phyloP scores from a whole-genome alignment of 208 protist genomes.

The Acanthamoeba comandoni region DNA sequence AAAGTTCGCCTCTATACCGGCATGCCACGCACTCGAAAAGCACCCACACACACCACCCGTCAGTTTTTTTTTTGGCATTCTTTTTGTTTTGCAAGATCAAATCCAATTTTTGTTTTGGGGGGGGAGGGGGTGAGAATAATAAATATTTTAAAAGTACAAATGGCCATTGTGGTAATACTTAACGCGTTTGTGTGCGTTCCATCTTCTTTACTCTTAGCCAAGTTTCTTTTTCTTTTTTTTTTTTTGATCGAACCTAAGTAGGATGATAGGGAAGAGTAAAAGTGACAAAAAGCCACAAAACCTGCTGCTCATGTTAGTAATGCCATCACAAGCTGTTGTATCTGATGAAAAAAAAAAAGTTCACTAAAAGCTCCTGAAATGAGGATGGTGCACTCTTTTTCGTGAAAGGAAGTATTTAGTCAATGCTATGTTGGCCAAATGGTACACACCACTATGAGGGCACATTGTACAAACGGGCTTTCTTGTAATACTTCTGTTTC shows the following conservation, averaged over 20 bases:
- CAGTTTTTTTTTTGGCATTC: no score
- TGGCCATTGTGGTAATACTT: background rate
- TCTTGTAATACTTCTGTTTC: no score
- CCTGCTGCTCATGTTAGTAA: no score
- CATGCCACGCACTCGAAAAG: no score
- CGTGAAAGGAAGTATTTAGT: background rate
- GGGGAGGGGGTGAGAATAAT: background rate
- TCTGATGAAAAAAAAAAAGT: conserved; percentile 11
- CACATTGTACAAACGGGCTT: no score
- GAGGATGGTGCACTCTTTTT: background rate
- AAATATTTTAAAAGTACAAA: background rate
- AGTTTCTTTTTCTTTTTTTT: conserved; percentile 3
- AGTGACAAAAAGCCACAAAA: conserved; percentile 9
- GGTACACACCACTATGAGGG: no score
- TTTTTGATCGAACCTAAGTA: conserved; percentile 1
- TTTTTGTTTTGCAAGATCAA: conserved; percentile 13
- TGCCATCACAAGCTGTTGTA: no score
- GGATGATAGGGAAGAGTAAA: conserved; percentile 14
- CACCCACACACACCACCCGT: no score
- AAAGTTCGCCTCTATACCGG: no score
- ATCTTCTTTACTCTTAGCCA: background rate
- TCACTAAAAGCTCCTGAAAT: background rate
- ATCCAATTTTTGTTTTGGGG: background rate
- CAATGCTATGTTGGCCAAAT: background rate
- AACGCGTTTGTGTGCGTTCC: no score